phyloP scores from a whole-genome alignment of 768 basidiomycete species.

The Rhizopogon salebrosus region DNA sequence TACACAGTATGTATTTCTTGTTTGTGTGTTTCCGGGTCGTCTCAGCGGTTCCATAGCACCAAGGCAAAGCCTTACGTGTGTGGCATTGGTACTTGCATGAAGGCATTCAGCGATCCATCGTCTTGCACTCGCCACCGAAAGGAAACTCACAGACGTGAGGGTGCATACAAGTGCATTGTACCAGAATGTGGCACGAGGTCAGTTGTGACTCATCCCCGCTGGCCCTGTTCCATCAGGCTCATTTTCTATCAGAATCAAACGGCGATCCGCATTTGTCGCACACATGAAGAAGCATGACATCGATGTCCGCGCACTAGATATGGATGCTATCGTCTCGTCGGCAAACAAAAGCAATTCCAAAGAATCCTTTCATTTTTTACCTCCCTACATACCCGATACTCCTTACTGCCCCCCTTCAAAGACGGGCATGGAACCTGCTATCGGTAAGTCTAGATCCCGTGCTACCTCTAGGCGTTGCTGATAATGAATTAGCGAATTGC shows the following conservation, averaged over 20 bases:
- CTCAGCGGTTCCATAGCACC: conserved; percentile 34
- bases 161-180: conserved; percentile 42
- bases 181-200: conserved; percentile 45
- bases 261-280: conserved; percentile 48
- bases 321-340: conserved; percentile 19
- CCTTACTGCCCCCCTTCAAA: not conserved
- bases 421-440: not conserved
- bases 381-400: conserved; percentile 1
- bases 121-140: conserved; percentile 61
- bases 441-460: not conserved
- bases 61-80: conserved; percentile 49
- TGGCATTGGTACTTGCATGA: conserved; percentile 37
- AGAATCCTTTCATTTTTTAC: conserved; percentile 7
- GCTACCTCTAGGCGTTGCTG: too few species aligned
- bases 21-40: not conserved
- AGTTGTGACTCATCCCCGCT: conserved; percentile 1
- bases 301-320: conserved; percentile 17
- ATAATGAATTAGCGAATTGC: not conserved
- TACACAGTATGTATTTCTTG: conserved; percentile 47
- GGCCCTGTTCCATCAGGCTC: not conserved
- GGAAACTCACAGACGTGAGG: conserved; percentile 46
- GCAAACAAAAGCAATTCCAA: not conserved
- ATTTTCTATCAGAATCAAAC: conserved; percentile 48
- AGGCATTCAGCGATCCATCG: conserved; percentile 64
- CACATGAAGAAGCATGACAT: conserved; percentile 51